A percentile compares a stretch with the other conserved stretches of the same genome.
Evolutionary conservation across 768 basidiomycete species (phyloP).

Genomic region (Leucocoprinus sp.): DNA sequence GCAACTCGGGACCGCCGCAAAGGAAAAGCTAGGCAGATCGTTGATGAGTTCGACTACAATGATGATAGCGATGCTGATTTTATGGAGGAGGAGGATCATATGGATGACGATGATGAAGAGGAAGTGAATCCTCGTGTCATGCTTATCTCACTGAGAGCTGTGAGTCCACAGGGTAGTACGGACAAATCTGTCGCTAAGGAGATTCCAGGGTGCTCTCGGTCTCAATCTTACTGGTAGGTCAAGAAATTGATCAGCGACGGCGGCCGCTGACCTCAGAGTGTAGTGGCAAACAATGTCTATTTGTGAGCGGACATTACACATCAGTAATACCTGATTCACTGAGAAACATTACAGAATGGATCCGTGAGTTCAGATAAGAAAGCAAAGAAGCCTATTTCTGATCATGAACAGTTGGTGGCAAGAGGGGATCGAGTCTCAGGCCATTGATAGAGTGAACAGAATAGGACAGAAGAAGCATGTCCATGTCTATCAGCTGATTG

Average conservation of each 20-base stretch:
- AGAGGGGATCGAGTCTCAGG: constrained; percentile 82
- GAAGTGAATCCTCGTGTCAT: constrained; percentile 63
- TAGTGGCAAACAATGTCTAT: constrained; percentile 79
- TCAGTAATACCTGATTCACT: constrained; percentile 4
- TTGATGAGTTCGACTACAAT: constrained; percentile 15
- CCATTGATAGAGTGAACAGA: constrained; percentile 74
- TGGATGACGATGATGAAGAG: constrained; percentile 16
- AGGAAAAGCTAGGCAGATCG: constrained; percentile 7
- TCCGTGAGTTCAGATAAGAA: constrained; percentile 43
- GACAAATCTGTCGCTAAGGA: not conserved
- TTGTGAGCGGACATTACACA: constrained; percentile 40
- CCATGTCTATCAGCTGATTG: constrained; percentile 84
- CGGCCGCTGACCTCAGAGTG: not conserved
- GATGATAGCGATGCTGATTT: constrained; percentile 31
- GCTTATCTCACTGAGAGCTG: constrained; percentile 80
- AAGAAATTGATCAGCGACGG: not conserved
- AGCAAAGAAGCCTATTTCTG: not conserved
- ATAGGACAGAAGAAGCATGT: constrained; percentile 82
- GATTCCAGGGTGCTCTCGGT: constrained; percentile 63
- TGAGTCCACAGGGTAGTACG: constrained; percentile 18
- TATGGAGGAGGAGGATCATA: constrained; percentile 19
- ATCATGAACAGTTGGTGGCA: constrained; percentile 65
- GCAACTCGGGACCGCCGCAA: constrained; percentile 4
- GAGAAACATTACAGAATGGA: constrained; percentile 51
- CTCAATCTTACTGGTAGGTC: constrained; percentile 63